A percentile compares a stretch with the other conserved stretches of the same genome.
Evolutionary conservation across 192 early-diverging fungal genomes (phyloP).

Genomic region (Lobosporangium transversale): DNA sequence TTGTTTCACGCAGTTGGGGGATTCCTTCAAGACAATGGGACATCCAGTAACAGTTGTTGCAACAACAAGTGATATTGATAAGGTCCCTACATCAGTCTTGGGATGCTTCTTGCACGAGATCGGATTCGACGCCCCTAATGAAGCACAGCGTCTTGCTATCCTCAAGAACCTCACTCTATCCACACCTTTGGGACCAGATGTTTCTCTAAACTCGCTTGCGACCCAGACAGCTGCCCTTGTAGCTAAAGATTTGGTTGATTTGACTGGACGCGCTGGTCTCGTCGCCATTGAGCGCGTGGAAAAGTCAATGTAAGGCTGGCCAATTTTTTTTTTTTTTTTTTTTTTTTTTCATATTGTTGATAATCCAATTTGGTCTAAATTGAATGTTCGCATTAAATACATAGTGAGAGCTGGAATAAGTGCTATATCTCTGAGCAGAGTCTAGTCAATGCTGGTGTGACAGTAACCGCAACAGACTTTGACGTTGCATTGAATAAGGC

Average conservation of each 20-base stretch:
- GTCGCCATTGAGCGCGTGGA: slow-evolving; percentile 70
- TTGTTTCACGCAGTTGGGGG: slow-evolving; percentile 62
- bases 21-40: slow-evolving; percentile 59
- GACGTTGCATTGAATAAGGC: slow-evolving; percentile 81
- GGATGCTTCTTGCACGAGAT: slow-evolving; percentile 85
- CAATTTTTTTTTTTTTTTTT: slow-evolving; percentile 1
- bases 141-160: slow-evolving; percentile 70
- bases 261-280: slow-evolving; percentile 78
- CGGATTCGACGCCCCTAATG: slow-evolving; percentile 76
- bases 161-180: slow-evolving; percentile 66
- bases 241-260: slow-evolving; percentile 82
- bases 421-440: slow-evolving; percentile 57
- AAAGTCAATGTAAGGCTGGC: slow-evolving; percentile 49
- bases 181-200: slow-evolving; percentile 78
- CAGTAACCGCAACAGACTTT: slow-evolving; percentile 83
- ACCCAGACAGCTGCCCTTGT: slow-evolving; percentile 94
- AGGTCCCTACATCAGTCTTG: slow-evolving; percentile 79
- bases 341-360: no score
- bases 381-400: no score
- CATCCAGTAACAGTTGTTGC: slow-evolving; percentile 82
- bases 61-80: slow-evolving; percentile 81
- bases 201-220: slow-evolving; percentile 76
- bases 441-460: slow-evolving; percentile 74
- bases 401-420: slow-evolving; percentile 53
- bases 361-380: background rate